A percentile compares a stretch with the other conserved stretches of the same genome.
These are phyloP conservation scores for Anisodus tanguticus DNA, from an alignment of 257 asterid genomes.

Conservation along the genomic window DNA sequence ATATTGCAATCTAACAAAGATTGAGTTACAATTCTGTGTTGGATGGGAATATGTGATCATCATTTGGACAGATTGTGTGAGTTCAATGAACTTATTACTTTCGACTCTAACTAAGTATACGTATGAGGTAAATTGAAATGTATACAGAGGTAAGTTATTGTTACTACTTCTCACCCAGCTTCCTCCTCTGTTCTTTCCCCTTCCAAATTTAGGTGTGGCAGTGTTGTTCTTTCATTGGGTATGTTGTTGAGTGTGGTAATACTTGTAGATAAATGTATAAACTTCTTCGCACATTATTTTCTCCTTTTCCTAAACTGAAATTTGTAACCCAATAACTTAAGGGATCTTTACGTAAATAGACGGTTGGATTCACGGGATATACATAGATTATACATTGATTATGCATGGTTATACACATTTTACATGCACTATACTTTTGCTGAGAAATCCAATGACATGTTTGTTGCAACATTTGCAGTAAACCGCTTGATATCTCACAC, in stretches of 20 bases:
- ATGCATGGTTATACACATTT: too few species aligned
- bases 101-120: not conserved
- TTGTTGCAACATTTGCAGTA: not conserved
- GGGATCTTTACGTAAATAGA: too few species aligned
- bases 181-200: not conserved
- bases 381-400: too few species aligned
- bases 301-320: not conserved
- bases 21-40: not conserved
- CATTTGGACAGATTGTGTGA: not conserved
- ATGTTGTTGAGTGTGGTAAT: not conserved
- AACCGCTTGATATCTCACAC: not conserved
- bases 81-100: not conserved
- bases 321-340: not conserved
- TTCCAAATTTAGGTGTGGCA: not conserved
- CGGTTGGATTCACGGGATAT: too few species aligned
- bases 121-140: not conserved
- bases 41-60: not conserved
- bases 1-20: not conserved
- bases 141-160: not conserved
- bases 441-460: not conserved
- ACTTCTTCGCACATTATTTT: not conserved
- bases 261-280: not conserved
- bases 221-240: too few species aligned
- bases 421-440: not conserved
- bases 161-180: not conserved